These are phyloP conservation scores for Chaetomidium leptoderma DNA, from an alignment of 495 filamentous ascomycete genomes.

Conservation along the genomic window DNA sequence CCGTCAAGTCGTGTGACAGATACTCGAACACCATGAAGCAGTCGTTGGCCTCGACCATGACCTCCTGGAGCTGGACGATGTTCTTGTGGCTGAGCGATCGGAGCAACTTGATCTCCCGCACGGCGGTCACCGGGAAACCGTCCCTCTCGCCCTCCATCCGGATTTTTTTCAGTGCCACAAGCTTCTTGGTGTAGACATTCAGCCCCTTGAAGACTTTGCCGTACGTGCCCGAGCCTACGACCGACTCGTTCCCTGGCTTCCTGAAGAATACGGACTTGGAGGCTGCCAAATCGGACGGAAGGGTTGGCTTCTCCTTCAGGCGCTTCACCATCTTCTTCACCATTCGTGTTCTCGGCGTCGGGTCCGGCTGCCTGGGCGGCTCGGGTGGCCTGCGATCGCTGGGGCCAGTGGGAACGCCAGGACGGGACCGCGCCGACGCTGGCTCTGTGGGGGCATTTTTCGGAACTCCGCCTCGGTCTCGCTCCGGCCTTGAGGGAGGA, in stretches of 20 bases:
- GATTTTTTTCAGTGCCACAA: slow-evolving; percentile 88
- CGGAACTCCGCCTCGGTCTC: slow-evolving; percentile 42
- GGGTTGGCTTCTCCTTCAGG: slow-evolving; percentile 63
- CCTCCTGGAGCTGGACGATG: slow-evolving; percentile 82
- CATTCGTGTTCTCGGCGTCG: slow-evolving; percentile 49
- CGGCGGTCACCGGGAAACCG: slow-evolving; percentile 94
- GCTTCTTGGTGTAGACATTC: slow-evolving; percentile 85
- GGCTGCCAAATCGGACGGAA: slow-evolving; percentile 63
- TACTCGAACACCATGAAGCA: slow-evolving; percentile 99
- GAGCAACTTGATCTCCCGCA: slow-evolving; percentile 93
- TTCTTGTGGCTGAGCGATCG: slow-evolving; percentile 90
- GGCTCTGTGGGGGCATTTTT: slow-evolving; percentile 48
- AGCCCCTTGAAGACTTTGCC: slow-evolving; percentile 98
- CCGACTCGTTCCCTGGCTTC: slow-evolving; percentile 91
- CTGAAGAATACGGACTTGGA: slow-evolving; percentile 87
- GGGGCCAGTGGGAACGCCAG: slow-evolving; percentile 31
- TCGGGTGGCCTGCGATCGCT: slow-evolving; percentile 43
- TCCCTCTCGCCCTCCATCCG: slow-evolving; percentile 92
- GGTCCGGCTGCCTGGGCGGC: slow-evolving; percentile 31
- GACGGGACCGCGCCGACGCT: slow-evolving; percentile 50
- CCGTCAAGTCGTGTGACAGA: slow-evolving; percentile 76
- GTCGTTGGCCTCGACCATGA: slow-evolving; percentile 98
- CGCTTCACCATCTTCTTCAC: slow-evolving; percentile 67
- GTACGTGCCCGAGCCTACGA: slow-evolving; percentile 89
- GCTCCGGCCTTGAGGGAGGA: slow-evolving; percentile 38